phyloP scores from a whole-genome alignment of 2,329 filamentous ascomycete genomes.

The Pseudogymnoascus sp. region DNA sequence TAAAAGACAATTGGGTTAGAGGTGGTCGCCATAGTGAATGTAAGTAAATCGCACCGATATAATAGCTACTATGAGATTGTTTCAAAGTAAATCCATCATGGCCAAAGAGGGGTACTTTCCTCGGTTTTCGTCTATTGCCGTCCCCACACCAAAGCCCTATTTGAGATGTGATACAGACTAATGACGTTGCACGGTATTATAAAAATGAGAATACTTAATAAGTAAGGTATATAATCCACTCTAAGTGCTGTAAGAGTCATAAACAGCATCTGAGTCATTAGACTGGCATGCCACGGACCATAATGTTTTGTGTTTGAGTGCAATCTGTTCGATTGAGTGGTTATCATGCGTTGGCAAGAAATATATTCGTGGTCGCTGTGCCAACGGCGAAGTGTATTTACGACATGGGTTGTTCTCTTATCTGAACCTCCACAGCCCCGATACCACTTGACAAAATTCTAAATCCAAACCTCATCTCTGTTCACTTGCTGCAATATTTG shows the following conservation, averaged over 20 bases:
- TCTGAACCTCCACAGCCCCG: background rate
- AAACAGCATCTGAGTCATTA: background rate
- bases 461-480: slow-evolving; percentile 6
- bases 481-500: background rate
- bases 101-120: background rate
- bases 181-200: background rate
- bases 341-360: slow-evolving; percentile 3
- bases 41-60: background rate
- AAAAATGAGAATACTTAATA: background rate
- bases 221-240: background rate
- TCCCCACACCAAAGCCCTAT: background rate
- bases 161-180: background rate
- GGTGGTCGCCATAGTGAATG: background rate
- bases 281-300: background rate
- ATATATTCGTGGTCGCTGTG: background rate
- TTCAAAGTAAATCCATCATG: background rate
- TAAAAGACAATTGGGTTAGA: slow-evolving; percentile 12
- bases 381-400: slow-evolving; percentile 8
- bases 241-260: background rate
- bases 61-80: background rate
- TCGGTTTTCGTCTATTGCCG: background rate
- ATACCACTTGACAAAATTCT: slow-evolving; percentile 4
- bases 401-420: background rate
- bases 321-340: slow-evolving; percentile 4
- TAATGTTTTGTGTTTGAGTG: background rate